Conservation (phyloP, 371 early-diverging fungal genomes). For the Capniomyces stellatus region DNA sequence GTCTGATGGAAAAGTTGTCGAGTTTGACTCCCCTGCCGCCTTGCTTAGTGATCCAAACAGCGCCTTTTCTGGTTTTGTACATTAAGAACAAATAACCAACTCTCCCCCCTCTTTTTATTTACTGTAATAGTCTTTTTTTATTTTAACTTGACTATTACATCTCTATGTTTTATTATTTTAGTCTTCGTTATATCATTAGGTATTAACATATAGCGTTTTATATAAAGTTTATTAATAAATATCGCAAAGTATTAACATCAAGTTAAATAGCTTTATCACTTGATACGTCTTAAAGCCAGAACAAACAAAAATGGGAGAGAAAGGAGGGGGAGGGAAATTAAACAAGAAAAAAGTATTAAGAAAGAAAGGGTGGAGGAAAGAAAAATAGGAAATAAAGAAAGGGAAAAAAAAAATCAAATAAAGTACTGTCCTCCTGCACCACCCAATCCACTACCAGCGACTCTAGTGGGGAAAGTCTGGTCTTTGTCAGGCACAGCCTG, state of each 20-base stretch:
- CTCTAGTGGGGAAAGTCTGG: constrained; percentile 22
- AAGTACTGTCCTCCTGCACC: constrained; percentile 6
- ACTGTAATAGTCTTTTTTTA: too few species aligned
- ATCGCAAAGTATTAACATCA: constrained; percentile 24
- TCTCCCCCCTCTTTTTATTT: too few species aligned
- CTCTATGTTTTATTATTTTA: background rate
- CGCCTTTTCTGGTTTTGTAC: constrained; percentile 24
- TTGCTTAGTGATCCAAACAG: constrained; percentile 33
- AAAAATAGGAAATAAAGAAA: background rate
- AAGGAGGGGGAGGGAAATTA: too few species aligned
- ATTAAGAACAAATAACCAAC: background rate
- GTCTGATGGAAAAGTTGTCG: constrained; percentile 53
- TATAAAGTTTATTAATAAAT: background rate
- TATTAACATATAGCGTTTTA: background rate
- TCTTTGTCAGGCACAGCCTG: constrained; percentile 86
- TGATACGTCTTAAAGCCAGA: too few species aligned
- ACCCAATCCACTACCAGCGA: constrained; percentile 16
- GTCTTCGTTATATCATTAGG: too few species aligned
- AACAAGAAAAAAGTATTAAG: too few species aligned
- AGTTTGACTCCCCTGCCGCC: constrained; percentile 52
- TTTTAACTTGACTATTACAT: background rate
- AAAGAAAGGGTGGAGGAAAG: too few species aligned
- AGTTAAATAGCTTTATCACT: too few species aligned
- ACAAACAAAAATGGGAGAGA: too few species aligned
- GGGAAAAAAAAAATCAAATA: background rate